Evolutionary conservation across 1,139 yeast genomes (phyloP).

Genomic region (Pichia sp.): DNA sequence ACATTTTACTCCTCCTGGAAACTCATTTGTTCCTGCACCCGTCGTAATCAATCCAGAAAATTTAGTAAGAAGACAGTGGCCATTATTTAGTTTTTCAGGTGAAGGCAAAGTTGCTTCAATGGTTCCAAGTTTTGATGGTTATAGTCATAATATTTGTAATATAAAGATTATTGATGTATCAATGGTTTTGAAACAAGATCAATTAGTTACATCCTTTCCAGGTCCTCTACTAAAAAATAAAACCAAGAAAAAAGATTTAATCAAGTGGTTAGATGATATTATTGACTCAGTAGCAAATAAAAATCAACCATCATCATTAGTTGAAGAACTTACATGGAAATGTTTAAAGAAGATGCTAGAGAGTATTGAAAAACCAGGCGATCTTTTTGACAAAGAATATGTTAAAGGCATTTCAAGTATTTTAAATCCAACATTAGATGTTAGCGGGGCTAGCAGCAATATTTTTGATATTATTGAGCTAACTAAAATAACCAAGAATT

Average conservation of each 20-base stretch:
- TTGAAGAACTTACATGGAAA: constrained; percentile 25
- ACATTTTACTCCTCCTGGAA: constrained; percentile 3
- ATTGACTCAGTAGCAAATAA: constrained; percentile 18
- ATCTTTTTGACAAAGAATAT: constrained; percentile 19
- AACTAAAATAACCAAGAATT: constrained; percentile 12
- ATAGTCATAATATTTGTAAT: constrained; percentile 23
- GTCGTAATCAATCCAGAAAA: constrained; percentile 31
- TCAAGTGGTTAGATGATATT: constrained; percentile 49
- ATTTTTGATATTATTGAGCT: constrained; percentile 18
- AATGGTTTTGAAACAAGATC: constrained; percentile 28
- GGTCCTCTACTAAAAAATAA: constrained; percentile 58
- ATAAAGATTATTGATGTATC: constrained; percentile 31
- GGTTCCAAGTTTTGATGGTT: constrained; percentile 36
- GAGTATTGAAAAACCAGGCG: constrained; percentile 22
- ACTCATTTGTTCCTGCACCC: constrained; percentile 26
- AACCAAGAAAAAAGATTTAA: constrained; percentile 56
- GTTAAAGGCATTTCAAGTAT: constrained; percentile 19
- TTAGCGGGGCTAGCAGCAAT: constrained; percentile 8
- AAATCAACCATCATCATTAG: constrained; percentile 10
- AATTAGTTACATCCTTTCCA: constrained; percentile 37
- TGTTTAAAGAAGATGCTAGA: constrained; percentile 22
- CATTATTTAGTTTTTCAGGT: constrained; percentile 69
- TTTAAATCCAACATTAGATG: constrained; percentile 22
- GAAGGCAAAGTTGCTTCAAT: constrained; percentile 38
- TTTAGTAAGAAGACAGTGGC: constrained; percentile 53